Evolutionary conservation across 352 stramenopile genomes (phyloP).

Genomic region (Pythium utonaiense): DNA sequence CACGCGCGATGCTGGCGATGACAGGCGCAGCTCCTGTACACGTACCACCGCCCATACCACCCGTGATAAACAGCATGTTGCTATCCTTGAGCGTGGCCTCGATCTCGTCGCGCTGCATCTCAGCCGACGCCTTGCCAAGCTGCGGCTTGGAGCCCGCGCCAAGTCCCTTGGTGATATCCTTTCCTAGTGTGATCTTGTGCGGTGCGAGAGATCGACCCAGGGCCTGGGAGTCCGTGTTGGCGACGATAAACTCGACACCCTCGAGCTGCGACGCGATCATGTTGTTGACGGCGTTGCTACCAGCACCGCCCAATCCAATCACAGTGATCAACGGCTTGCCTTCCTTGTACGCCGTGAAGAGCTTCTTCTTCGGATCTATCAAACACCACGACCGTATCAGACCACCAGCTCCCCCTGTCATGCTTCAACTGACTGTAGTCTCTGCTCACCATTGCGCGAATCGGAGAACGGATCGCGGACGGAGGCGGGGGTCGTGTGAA

Average conservation of each 20-base stretch:
- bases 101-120: conserved; percentile 90
- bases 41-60: conserved; percentile 93
- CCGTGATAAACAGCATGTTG: conserved; percentile 97
- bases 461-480: conserved; percentile 10
- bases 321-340: conserved; percentile 85
- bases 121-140: conserved; percentile 75
- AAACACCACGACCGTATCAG: not conserved
- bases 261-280: conserved; percentile 88
- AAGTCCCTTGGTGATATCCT: conserved; percentile 82
- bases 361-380: conserved; percentile 36
- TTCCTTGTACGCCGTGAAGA: conserved; percentile 66
- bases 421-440: not conserved
- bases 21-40: conserved; percentile 91
- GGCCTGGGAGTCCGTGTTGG: conserved; percentile 95
- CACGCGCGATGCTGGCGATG: conserved; percentile 91
- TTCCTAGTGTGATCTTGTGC: conserved; percentile 81
- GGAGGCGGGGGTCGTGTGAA: conserved; percentile 10
- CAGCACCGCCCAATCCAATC: conserved; percentile 77
- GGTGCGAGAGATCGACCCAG: conserved; percentile 72
- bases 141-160: conserved; percentile 79
- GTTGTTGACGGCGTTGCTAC: conserved; percentile 88
- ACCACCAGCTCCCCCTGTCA: not conserved
- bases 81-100: conserved; percentile 85
- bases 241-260: conserved; percentile 93
- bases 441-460: conserved; percentile 7